Base-by-base conservation (phyloP, 1,139 yeast genomes). In the Lodderomyces metapsilosis region DNA sequence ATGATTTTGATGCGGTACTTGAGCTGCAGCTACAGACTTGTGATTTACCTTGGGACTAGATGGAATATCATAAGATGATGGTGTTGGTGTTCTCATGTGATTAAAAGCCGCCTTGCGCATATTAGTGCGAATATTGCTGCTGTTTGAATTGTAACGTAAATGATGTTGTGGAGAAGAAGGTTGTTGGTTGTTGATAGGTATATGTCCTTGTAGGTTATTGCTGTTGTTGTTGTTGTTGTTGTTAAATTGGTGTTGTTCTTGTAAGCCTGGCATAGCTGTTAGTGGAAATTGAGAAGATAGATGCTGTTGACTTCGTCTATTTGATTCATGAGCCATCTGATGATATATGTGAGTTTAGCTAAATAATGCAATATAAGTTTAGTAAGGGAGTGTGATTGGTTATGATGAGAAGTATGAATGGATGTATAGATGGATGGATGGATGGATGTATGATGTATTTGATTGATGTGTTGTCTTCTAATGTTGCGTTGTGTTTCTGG, bases 31-130 rank as follows among this genome's bases (percentile, higher is more conserved):
- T 5, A 20, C 22, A 12, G 8, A 12, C 16, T 24, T 31, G 43
- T 54, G 52, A 44, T 62, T 62, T 23, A 57, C 58, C 40, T 58
- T 64, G 11, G 77, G 76, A 45, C 71, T 64, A 16, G 68, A 61
- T 3, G 77, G 77, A 10, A 71, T 64, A 27, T 71, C 76, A 52
- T 67, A 70, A 11, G 69, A 54, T 12, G 74, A 63, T 13, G 74
- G 74, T 0, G 76, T 66, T 2, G 76, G 75, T 10, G 76, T 71
- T 42, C 66, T 67, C 44, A 52, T 56, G 20, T 43, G 47, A 13
- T 45, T 49, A 21, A 39, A 17, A 5, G 38, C 38, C 39, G 39
- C 43, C 35, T 47, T 45, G 23, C 48, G 45, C 13, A 21, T 36
- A 21, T 27, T 37, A 12, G 43, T 28, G 27, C 41, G 43, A 45